A percentile compares a stretch with the other conserved stretches of the same genome.
Evolutionary conservation across 2,329 filamentous ascomycete species (phyloP).

Genomic region (Colletotrichum sublineola): DNA sequence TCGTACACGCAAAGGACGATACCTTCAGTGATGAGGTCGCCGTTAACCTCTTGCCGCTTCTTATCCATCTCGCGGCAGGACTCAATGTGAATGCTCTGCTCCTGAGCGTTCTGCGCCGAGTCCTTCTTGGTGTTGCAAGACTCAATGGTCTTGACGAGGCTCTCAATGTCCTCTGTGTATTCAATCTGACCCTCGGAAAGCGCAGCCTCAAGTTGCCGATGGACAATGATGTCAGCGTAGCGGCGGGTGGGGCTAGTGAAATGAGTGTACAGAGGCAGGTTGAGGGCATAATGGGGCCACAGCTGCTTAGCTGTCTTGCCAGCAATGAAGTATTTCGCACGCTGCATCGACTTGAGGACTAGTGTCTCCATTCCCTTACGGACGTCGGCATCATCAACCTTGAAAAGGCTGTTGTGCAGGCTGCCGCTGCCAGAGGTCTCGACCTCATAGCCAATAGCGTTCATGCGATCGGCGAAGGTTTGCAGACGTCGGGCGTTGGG

Average conservation of each 20-base stretch:
- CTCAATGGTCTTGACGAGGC: conserved; percentile 90
- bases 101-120: conserved; percentile 95
- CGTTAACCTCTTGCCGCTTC: conserved; percentile 85
- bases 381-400: conserved; percentile 87
- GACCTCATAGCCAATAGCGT: conserved; percentile 88
- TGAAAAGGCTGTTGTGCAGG: conserved; percentile 95
- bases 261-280: conserved; percentile 94
- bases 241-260: conserved; percentile 96
- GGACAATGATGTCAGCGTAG: conserved; percentile 94
- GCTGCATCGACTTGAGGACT: conserved; percentile 93
- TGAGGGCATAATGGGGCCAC: conserved; percentile 90
- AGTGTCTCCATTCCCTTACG: conserved; percentile 99
- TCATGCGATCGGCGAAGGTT: conserved; percentile 94
- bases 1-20: conserved; percentile 98
- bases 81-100: conserved; percentile 99
- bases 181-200: conserved; percentile 86
- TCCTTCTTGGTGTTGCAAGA: conserved; percentile 99
- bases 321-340: conserved; percentile 93
- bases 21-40: conserved; percentile 93
- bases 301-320: conserved; percentile 83
- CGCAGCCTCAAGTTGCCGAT: conserved; percentile 91
- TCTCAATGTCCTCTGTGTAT: conserved; percentile 90
- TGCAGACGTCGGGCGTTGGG: conserved; percentile 91
- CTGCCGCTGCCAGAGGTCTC: conserved; percentile 91
- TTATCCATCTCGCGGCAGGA: conserved; percentile 97